Conservation (phyloP, 352 stramenopile genomes). For the Globisporangium paddicum region DNA sequence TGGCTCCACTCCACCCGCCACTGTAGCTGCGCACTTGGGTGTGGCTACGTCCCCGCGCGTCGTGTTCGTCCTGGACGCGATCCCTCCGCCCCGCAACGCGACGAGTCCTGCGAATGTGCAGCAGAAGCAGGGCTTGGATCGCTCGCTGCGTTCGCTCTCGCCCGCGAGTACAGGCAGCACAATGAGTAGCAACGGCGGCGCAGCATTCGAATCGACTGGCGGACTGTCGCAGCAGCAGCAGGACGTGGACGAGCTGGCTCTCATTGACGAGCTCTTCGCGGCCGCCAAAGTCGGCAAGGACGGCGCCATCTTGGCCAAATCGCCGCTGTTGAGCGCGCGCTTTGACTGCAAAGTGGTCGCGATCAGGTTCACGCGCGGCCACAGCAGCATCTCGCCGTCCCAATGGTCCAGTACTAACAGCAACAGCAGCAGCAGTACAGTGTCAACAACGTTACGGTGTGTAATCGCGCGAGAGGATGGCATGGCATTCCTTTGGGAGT, state of each 20-base stretch:
- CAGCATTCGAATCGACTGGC: neutral
- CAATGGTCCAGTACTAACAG: neutral
- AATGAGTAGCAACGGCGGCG: slow-evolving; percentile 11
- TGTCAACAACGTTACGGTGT: slow-evolving; percentile 43
- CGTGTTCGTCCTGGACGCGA: slow-evolving; percentile 71
- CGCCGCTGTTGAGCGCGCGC: slow-evolving; percentile 61
- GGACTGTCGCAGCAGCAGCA: slow-evolving; percentile 11
- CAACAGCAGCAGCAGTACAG: slow-evolving; percentile 5
- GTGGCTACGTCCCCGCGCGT: slow-evolving; percentile 25
- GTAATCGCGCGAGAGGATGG: slow-evolving; percentile 74
- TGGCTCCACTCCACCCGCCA: neutral
- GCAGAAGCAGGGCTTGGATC: slow-evolving; percentile 5
- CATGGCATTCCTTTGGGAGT: slow-evolving; percentile 83
- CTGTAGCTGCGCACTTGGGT: neutral
- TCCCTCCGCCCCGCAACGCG: slow-evolving; percentile 35
- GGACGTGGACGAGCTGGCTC: slow-evolving; percentile 59
- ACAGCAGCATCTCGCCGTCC: slow-evolving; percentile 6
- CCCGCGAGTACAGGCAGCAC: slow-evolving; percentile 23
- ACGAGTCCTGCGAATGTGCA: slow-evolving; percentile 10
- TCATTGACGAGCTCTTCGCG: slow-evolving; percentile 71
- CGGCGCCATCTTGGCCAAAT: slow-evolving; percentile 52
- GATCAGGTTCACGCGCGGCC: slow-evolving; percentile 49
- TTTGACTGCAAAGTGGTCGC: slow-evolving; percentile 70
- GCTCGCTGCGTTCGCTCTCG: slow-evolving; percentile 3
- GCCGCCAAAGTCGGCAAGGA: slow-evolving; percentile 49